Conservation (phyloP, 305 asterid species). For the Fraxinus nigra region DNA sequence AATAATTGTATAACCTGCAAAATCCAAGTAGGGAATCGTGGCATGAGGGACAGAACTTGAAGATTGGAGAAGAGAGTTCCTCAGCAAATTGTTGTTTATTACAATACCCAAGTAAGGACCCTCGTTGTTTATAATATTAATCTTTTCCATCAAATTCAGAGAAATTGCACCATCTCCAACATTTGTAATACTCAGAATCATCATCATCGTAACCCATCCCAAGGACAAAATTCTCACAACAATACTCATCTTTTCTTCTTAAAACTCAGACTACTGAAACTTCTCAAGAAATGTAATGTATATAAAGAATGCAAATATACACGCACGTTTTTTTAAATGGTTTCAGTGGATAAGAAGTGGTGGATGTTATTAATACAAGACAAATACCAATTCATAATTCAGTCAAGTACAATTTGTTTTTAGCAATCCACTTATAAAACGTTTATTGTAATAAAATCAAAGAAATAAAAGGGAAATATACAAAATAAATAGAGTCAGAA, state of each 20-base stretch:
- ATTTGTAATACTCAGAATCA: background rate
- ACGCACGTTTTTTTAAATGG: too few species aligned
- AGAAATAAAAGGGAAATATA: too few species aligned
- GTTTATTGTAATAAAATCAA: too few species aligned
- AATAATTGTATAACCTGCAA: slow-evolving; percentile 31
- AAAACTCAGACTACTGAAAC: background rate
- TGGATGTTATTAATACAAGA: too few species aligned
- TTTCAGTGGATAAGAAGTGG: too few species aligned
- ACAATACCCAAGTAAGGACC: slow-evolving; percentile 58
- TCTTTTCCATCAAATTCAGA: slow-evolving; percentile 19
- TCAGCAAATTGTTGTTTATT: slow-evolving; percentile 43
- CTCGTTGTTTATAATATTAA: slow-evolving; percentile 30
- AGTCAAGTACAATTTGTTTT: too few species aligned
- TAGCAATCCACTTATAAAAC: too few species aligned
- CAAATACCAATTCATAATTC: too few species aligned
- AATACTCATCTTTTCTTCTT: background rate
- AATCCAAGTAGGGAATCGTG: slow-evolving; percentile 27
- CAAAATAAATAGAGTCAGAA: too few species aligned
- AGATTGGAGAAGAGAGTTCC: slow-evolving; percentile 55
- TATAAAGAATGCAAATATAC: too few species aligned
- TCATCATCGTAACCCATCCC: slow-evolving; percentile 6
- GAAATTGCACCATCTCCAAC: slow-evolving; percentile 18
- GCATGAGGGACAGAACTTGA: slow-evolving; percentile 27
- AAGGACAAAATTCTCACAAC: background rate
- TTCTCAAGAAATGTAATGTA: background rate